phyloP scores from a whole-genome alignment of 2,329 filamentous ascomycete species.

The Pseudovirgaria hyperparasitica region DNA sequence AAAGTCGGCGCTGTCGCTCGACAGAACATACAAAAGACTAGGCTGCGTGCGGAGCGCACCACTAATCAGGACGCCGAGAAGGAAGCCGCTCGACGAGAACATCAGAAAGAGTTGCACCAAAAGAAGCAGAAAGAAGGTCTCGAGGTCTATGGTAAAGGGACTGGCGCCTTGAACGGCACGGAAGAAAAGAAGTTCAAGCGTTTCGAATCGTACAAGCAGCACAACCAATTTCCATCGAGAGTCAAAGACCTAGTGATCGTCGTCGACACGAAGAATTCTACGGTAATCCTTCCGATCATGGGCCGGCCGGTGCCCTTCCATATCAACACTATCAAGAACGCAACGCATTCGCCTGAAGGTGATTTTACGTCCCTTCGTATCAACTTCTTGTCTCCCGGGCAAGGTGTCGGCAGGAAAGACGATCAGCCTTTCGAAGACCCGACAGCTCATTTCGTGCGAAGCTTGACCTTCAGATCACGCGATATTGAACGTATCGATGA shows the following conservation, averaged over 20 bases:
- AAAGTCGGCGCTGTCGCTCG: slow-evolving; percentile 78
- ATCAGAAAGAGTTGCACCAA: slow-evolving; percentile 76
- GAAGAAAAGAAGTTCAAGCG: slow-evolving; percentile 97
- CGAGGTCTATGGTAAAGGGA: slow-evolving; percentile 73
- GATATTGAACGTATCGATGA: slow-evolving; percentile 81
- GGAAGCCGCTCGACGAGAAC: slow-evolving; percentile 73
- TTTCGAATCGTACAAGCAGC: slow-evolving; percentile 97
- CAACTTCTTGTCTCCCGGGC: slow-evolving; percentile 93
- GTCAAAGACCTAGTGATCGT: slow-evolving; percentile 80
- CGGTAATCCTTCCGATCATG: slow-evolving; percentile 91
- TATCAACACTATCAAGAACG: slow-evolving; percentile 97
- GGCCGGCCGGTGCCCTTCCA: slow-evolving; percentile 95
- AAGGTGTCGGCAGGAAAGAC: slow-evolving; percentile 93
- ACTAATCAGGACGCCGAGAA: slow-evolving; percentile 81
- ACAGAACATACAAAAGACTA: slow-evolving; percentile 90
- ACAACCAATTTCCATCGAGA: slow-evolving; percentile 77
- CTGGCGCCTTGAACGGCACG: slow-evolving; percentile 73
- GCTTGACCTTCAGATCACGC: slow-evolving; percentile 85
- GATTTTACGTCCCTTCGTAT: slow-evolving; percentile 90
- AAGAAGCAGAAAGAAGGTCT: slow-evolving; percentile 89
- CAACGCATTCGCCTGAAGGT: slow-evolving; percentile 91
- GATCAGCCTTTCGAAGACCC: slow-evolving; percentile 97
- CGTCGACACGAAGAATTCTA: slow-evolving; percentile 80
- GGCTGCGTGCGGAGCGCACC: slow-evolving; percentile 80
- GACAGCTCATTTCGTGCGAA: slow-evolving; percentile 88